Evolutionary conservation across 176 grass and related monocot genomes (phyloP), one percentile per base, ranked within the genome.

Genomic region (Puccinellia tenuiflora): DNA sequence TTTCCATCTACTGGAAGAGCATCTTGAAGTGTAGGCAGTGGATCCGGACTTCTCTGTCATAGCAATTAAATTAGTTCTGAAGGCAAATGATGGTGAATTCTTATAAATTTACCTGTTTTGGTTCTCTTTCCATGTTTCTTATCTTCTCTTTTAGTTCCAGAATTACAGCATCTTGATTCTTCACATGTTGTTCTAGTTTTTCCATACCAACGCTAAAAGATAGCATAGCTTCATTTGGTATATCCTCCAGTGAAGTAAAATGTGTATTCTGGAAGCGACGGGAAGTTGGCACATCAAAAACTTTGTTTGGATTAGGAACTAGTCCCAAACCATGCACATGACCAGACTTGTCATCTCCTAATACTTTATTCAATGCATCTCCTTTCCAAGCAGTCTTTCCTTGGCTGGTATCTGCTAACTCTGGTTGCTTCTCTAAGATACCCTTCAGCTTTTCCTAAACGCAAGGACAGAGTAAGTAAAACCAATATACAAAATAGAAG

Each of bases 331-430:
- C 63, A 67, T 67, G 33, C 9, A 67, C 31, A 67, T 11, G 63
- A 10, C 77, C 20, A 50, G 42, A 61, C 77, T 79, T 79, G 2
- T 79, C 59, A 16, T 60, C n/a, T 79, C 77, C 77, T 65, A 79
- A n/a, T 60, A 79, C 47, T 14, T 15, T 2, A n/a, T 64, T 64
- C 2, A 81, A 10, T 39, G 63, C 79, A 69, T 81, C 79, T 81
- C 63, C 79, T 54, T 39, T 81, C 79, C 79, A 81, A 7, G 63
- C 47, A 54, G 12, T 25, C 63, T 53, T 81, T 26, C 79, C 79
- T 24, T 55, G n/a, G 53, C 22, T 55, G 2, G 15, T 55, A 6
- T 81, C 33, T 6, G 22, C 79, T 56, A 71, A 70, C 28, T 40
- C 50, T 9, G 66, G 66, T 0, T 71, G 34, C 2, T 82, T 6